phyloP scores from a whole-genome alignment of 768 basidiomycete species.

The Gelatoporia subvermispora region DNA sequence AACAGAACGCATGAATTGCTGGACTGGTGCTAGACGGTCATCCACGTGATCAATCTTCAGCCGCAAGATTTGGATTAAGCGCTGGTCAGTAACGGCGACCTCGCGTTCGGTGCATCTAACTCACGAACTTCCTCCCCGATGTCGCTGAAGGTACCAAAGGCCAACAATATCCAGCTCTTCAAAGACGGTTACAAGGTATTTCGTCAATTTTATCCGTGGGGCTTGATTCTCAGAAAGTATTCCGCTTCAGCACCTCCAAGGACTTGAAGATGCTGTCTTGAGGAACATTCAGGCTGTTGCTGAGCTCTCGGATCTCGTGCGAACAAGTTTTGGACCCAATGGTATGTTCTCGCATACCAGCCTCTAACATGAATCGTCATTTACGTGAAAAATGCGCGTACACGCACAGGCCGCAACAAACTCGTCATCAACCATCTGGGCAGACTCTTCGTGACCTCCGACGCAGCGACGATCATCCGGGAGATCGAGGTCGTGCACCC shows the following conservation, averaged over 20 bases:
- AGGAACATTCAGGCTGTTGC: slow-evolving; percentile 95
- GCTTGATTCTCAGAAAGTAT: background rate
- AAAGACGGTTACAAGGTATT: slow-evolving; percentile 93
- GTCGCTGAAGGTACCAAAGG: slow-evolving; percentile 93
- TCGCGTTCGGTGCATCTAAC: too few species aligned
- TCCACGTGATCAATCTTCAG: too few species aligned
- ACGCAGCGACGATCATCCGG: slow-evolving; percentile 97
- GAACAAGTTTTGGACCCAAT: slow-evolving; percentile 95
- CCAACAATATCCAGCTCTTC: slow-evolving; percentile 86
- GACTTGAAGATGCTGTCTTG: slow-evolving; percentile 95
- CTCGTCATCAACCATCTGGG: slow-evolving; percentile 97
- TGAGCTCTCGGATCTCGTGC: slow-evolving; percentile 90
- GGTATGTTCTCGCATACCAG: slow-evolving; percentile 45
- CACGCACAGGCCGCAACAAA: slow-evolving; percentile 65
- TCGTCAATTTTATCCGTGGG: background rate
- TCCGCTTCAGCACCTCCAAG: slow-evolving; percentile 61
- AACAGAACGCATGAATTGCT: too few species aligned
- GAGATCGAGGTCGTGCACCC: slow-evolving; percentile 99
- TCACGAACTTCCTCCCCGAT: too few species aligned
- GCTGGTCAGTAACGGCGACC: too few species aligned
- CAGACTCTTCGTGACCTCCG: slow-evolving; percentile 93
- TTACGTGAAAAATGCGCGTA: too few species aligned
- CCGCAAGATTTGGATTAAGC: too few species aligned
- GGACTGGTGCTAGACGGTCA: too few species aligned
- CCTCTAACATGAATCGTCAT: too few species aligned